phyloP scores from a whole-genome alignment of 2,329 filamentous ascomycete genomes.

The Stenocarpella maydis region DNA sequence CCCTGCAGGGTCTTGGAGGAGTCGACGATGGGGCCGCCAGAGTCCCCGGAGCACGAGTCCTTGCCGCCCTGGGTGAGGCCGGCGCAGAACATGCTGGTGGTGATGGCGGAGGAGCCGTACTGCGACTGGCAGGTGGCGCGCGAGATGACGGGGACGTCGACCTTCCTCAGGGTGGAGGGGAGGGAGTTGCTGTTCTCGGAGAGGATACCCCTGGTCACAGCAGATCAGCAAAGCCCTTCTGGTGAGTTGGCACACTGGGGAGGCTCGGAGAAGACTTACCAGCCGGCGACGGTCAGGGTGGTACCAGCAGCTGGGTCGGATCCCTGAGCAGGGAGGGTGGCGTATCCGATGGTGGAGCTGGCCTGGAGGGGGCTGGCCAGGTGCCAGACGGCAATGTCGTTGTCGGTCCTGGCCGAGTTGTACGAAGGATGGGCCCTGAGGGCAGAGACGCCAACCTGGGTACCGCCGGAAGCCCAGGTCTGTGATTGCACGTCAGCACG shows the following conservation, averaged over 20 bases:
- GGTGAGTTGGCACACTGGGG: too few species aligned
- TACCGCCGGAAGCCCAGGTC: conserved; percentile 42
- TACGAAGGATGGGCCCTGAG: conserved; percentile 41
- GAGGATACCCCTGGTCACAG: conserved; percentile 38
- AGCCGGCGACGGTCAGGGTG: conserved; percentile 41
- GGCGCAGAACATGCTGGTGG: conserved; percentile 46
- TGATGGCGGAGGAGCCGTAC: conserved; percentile 41
- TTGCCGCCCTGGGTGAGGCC: conserved; percentile 41
- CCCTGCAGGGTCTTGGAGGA: conserved; percentile 39
- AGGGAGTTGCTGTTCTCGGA: conserved; percentile 33
- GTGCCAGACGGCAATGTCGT: conserved; percentile 44
- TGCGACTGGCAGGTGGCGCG: conserved; percentile 40
- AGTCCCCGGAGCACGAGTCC: conserved; percentile 46
- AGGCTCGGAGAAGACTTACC: conserved; percentile 36
- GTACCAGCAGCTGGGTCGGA: conserved; percentile 41
- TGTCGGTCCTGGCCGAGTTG: conserved; percentile 35
- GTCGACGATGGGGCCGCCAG: conserved; percentile 44
- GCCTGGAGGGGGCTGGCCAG: conserved; percentile 39
- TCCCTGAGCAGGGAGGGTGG: conserved; percentile 38
- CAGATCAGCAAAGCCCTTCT: background rate
- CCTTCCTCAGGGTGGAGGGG: conserved; percentile 42
- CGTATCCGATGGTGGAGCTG: conserved; percentile 41
- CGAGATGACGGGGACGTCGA: conserved; percentile 43
- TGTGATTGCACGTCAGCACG: background rate
- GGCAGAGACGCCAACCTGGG: conserved; percentile 38